Evolutionary conservation across 495 filamentous ascomycete species (phyloP).

Genomic region (Lophium mytilinum): DNA sequence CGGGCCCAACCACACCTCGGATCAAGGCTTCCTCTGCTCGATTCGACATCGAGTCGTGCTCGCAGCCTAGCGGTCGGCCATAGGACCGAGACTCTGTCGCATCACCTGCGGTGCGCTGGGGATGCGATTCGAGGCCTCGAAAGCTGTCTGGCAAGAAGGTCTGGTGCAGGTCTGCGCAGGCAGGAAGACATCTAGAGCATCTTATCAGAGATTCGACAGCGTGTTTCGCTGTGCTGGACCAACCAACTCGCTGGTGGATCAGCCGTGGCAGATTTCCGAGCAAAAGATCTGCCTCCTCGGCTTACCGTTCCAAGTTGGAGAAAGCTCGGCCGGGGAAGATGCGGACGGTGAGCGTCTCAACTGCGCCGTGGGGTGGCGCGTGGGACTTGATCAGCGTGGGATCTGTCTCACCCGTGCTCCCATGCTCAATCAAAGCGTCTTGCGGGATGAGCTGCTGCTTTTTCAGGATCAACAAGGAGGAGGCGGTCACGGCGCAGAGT

Average conservation of each 20-base stretch:
- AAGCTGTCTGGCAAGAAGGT: too few species aligned
- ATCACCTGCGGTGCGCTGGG: too few species aligned
- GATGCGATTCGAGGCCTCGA: too few species aligned
- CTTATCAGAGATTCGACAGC: neutral
- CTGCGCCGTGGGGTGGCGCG: neutral
- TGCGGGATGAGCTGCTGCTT: constrained; percentile 1
- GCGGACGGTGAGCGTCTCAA: neutral
- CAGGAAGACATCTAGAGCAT: neutral
- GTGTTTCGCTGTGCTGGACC: neutral
- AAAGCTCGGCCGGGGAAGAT: neutral
- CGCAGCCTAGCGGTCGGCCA: too few species aligned
- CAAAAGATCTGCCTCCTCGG: neutral
- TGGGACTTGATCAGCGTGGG: constrained; percentile 1
- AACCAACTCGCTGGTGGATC: neutral
- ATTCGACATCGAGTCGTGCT: too few species aligned
- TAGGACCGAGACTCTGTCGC: too few species aligned
- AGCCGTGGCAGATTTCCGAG: neutral
- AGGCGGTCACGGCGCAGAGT: neutral
- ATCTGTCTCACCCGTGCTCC: neutral
- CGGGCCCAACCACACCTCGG: too few species aligned
- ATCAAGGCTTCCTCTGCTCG: too few species aligned
- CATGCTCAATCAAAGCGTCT: neutral
- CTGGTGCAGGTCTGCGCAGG: neutral
- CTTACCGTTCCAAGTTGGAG: neutral
- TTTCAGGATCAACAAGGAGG: neutral